phyloP scores from a whole-genome alignment of 148 eudicot genomes.

The Cornus suecica region DNA sequence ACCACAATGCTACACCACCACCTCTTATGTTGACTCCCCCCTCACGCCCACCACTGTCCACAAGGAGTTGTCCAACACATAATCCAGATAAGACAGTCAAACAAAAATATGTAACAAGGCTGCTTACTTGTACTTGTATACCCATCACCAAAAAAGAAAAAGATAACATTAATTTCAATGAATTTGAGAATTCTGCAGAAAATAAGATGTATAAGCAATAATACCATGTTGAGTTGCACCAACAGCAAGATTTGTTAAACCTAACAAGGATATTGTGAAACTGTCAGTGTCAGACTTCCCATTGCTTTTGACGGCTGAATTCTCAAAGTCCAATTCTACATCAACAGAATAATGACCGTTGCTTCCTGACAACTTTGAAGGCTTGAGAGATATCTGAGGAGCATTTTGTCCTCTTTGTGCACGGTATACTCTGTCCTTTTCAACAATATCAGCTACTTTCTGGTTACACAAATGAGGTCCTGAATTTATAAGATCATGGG shows the following conservation, averaged over 20 bases:
- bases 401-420: conserved; percentile 80
- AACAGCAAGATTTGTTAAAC: conserved; percentile 67
- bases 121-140: not conserved
- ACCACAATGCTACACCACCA: not conserved
- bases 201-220: conserved; percentile 8
- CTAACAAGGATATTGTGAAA: conserved; percentile 54
- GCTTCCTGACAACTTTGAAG: conserved; percentile 24
- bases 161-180: not conserved
- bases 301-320: conserved; percentile 11
- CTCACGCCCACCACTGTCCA: not conserved
- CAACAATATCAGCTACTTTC: conserved; percentile 83
- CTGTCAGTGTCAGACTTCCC: conserved; percentile 25
- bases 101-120: not conserved
- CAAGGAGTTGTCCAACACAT: not conserved
- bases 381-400: conserved; percentile 64
- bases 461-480: conserved; percentile 86
- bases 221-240: conserved; percentile 62
- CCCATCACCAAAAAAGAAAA: not conserved
- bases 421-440: conserved; percentile 73
- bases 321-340: conserved; percentile 31
- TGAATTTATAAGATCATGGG: conserved; percentile 61
- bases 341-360: conserved; percentile 15
- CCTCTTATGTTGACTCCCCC: not conserved
- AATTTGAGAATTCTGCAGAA: conserved; percentile 11
- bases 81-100: not conserved